Base-by-base conservation (phyloP, 2,329 filamentous ascomycete genomes). In the Fusarium sterilihyphosum region DNA sequence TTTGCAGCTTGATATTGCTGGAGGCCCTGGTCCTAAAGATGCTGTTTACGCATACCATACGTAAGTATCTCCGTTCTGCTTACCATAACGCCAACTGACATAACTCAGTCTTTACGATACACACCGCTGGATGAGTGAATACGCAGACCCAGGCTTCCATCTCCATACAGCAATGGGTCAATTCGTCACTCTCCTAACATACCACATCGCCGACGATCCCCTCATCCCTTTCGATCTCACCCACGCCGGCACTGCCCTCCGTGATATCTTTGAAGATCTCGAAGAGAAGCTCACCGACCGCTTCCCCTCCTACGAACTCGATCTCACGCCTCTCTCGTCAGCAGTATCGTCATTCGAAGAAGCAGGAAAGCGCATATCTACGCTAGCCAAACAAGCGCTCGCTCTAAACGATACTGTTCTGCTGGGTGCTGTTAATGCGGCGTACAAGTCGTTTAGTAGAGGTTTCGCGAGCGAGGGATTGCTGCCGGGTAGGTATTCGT, bases 91-190 rank as follows among this genome's bases (percentile, higher is more conserved):
- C 6, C 4, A 26, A 22, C 56, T 71, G 49, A 71, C 24, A 20
- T 2, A 3, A 3, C 1, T 14, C 17, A 71, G 62, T 13, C 60
- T 74, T 5, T 74, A 74, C 22, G 72, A 74, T 79, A 81, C 38
- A 0, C 87, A 86, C 69, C 83, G 85, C 66, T 89, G 87, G 87
- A 88, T 89, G 86, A 73, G 79, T 0, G 85, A 81, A 0, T 88
- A 84, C 65, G 87, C 86, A 10, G 87, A 89, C 73, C 86, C 86
- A 1, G 86, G 84, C 6, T 88, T 87, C 76, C 78, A 82, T 52
- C 83, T 84, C 3, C 87, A 89, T 73, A 82, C 83, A 13, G 85
- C 84, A 6, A 86, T 89, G 73, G 86, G 85, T 11, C 85, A 87
- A 17, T 76, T 73, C 8, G 61, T 73, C 0, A 70, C 73, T 1